Evolutionary conservation across 1,139 yeast genomes (phyloP).

Genomic region (Waltiozyma sp.): DNA sequence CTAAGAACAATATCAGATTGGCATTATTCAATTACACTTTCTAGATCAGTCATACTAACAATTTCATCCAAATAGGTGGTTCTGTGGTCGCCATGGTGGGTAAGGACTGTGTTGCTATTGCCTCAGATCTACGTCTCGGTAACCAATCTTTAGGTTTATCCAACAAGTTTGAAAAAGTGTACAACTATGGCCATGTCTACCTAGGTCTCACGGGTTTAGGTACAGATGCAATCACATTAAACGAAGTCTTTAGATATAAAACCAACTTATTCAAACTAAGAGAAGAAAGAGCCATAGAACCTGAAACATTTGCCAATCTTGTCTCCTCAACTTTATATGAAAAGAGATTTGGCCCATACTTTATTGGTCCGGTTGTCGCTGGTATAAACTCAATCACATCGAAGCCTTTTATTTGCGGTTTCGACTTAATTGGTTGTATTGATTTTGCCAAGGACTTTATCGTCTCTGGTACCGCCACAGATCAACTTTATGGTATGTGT

Average conservation of each 20-base stretch:
- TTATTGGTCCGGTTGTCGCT: constrained; percentile 93
- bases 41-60: constrained; percentile 5
- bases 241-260: constrained; percentile 74
- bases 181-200: constrained; percentile 74
- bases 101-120: constrained; percentile 96
- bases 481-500: constrained; percentile 97
- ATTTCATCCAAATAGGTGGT: constrained; percentile 49
- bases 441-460: constrained; percentile 92
- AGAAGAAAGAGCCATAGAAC: constrained; percentile 89
- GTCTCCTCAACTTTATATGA: constrained; percentile 86
- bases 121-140: constrained; percentile 90
- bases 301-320: constrained; percentile 85
- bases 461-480: constrained; percentile 95
- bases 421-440: constrained; percentile 93
- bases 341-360: constrained; percentile 92
- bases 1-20: no score
- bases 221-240: constrained; percentile 78
- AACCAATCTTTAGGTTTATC: constrained; percentile 88
- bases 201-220: constrained; percentile 94
- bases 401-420: constrained; percentile 88
- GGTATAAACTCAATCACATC: constrained; percentile 76
- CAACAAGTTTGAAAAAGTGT: constrained; percentile 86
- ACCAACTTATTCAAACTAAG: constrained; percentile 82
- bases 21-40: background rate
- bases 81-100: constrained; percentile 98